Base-by-base conservation (phyloP, 2,329 filamentous ascomycete species). In the Aspergillus udagawae region DNA sequence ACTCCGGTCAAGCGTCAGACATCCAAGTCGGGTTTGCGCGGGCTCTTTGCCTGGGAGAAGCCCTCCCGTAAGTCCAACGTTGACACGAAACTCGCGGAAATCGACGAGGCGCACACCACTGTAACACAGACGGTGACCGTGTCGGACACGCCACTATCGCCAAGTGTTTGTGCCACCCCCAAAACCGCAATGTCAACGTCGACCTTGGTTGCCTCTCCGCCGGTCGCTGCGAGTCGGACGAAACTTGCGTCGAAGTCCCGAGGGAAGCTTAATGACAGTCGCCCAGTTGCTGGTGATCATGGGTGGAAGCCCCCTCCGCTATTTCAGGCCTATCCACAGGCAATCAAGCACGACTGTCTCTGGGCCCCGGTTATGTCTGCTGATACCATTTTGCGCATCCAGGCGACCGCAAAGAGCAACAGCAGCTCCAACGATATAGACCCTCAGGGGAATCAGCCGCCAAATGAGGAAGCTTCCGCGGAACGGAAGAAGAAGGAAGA, bases 291-390 rank as follows among this genome's bases (percentile, higher is more conserved):
- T 9, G 61, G 63, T 54, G 64, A 71, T 65, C 56, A 67, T 65
- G 65, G 65, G 12, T 90, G 86, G 86, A 82, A 84, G 55, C 83
- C 87, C 17, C 90, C 91, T 6, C 90, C 91, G 1, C 77, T 97
- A 12, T 95, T 92, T 71, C 89, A 96, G 71, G 91, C 90, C 12
- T 96, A 92, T 70, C 88, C 90, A 0, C 92, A 96, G 73, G 86
- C 91, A 2, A 82, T 91, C 63, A 92, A 89, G 67, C 85, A 94
- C 71, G 86, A 85, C 10, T 85, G 83, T 17, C 78, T 96, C 3
- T 83, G 86, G 27, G 83, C 88, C 17, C 87, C 88, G 41, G 83
- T 82, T 1, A 75, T 88, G 10, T 84, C 88, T 1, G 83, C 88
- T 1, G 92, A 95, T 59, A 75, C 82, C 1, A 83, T 94, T 49